phyloP scores from a whole-genome alignment of 495 filamentous ascomycete genomes.

The Neurospora sp. region DNA sequence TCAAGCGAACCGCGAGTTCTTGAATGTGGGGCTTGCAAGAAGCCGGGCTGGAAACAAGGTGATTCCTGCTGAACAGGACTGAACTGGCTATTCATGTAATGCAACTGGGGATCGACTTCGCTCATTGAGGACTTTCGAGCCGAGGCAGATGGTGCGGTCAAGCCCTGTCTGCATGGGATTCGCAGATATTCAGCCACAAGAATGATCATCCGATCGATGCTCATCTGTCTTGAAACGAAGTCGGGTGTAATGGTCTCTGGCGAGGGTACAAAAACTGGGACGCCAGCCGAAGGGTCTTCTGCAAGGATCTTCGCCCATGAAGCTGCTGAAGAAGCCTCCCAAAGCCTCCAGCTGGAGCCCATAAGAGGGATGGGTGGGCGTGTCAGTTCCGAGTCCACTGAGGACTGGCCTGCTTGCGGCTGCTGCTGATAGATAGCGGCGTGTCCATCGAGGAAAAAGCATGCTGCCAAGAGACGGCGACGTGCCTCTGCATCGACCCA shows the following conservation, averaged over 20 bases:
- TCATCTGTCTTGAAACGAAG: constrained; percentile 12
- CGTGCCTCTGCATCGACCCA: constrained; percentile 39
- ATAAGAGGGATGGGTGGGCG: constrained; percentile 29
- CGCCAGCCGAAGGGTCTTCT: constrained; percentile 14
- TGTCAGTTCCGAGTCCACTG: constrained; percentile 14
- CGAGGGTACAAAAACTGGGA: constrained; percentile 14
- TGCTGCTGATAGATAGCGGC: constrained; percentile 40
- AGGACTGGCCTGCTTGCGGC: constrained; percentile 21
- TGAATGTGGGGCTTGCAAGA: not conserved
- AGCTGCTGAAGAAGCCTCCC: constrained; percentile 27
- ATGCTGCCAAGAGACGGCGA: constrained; percentile 39
- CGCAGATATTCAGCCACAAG: constrained; percentile 26
- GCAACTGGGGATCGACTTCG: constrained; percentile 19
- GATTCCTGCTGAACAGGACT: constrained; percentile 3
- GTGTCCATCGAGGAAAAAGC: constrained; percentile 42
- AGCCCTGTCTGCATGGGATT: constrained; percentile 22
- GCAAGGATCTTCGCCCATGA: constrained; percentile 22
- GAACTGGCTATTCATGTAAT: constrained; percentile 10
- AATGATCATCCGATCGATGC: constrained; percentile 28
- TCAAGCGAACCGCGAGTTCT: constrained; percentile 5
- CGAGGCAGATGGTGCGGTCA: constrained; percentile 6
- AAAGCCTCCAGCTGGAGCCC: constrained; percentile 25
- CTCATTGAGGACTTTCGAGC: constrained; percentile 16
- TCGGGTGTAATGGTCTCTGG: constrained; percentile 23
- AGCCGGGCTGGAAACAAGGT: not conserved